These are phyloP conservation scores for Aspergillus arachidicola DNA, from an alignment of 2,329 filamentous ascomycete genomes.

Conservation along the genomic window DNA sequence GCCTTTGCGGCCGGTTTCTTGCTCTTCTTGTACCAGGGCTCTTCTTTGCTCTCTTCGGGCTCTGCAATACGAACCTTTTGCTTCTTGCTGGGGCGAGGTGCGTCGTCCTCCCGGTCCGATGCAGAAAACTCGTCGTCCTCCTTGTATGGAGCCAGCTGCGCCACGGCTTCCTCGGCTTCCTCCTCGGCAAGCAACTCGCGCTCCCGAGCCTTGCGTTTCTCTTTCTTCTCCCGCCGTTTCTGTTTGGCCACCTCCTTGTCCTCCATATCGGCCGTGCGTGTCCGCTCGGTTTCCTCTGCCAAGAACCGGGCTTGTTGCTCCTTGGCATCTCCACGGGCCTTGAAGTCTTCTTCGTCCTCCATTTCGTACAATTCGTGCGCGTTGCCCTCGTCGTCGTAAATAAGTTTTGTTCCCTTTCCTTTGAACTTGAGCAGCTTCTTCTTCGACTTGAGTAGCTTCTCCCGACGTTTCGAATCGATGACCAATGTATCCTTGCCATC, in stretches of 20 bases:
- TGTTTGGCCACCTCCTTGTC: constrained; percentile 82
- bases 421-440: constrained; percentile 92
- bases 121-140: constrained; percentile 25
- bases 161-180: constrained; percentile 32
- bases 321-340: constrained; percentile 71
- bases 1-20: constrained; percentile 25
- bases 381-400: constrained; percentile 91
- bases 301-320: constrained; percentile 77
- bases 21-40: constrained; percentile 28
- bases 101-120: constrained; percentile 28
- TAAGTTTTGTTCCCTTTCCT: constrained; percentile 78
- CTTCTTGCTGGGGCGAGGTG: constrained; percentile 41
- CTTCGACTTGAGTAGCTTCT: constrained; percentile 93
- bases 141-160: constrained; percentile 35
- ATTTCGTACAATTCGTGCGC: constrained; percentile 86
- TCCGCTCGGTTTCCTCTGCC: constrained; percentile 70
- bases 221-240: constrained; percentile 61
- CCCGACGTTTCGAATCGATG: constrained; percentile 90
- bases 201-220: constrained; percentile 46
- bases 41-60: constrained; percentile 30
- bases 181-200: constrained; percentile 38
- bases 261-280: constrained; percentile 72
- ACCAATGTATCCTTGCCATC: constrained; percentile 69
- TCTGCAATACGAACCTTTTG: constrained; percentile 43
- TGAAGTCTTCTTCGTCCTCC: constrained; percentile 81